These are phyloP conservation scores for Aplosporella prunicola DNA, from an alignment of 2,329 filamentous ascomycete genomes.

Conservation along the genomic window DNA sequence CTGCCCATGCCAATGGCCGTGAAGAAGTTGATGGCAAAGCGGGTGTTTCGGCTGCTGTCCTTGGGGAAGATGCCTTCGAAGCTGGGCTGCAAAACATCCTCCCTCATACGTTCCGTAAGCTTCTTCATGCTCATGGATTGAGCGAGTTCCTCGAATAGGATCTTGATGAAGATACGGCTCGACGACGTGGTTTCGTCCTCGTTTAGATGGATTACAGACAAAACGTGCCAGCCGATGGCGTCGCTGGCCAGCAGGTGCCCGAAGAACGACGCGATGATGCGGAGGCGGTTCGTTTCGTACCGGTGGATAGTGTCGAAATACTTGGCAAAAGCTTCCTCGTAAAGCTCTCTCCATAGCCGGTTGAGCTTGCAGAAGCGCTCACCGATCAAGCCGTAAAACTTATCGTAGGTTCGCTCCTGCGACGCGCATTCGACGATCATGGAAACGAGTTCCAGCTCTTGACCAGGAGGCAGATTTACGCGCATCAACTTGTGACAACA, in stretches of 20 bases:
- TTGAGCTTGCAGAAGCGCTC: constrained; percentile 96
- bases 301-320: constrained; percentile 98
- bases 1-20: constrained; percentile 94
- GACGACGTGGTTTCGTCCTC: constrained; percentile 96
- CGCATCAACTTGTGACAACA: constrained; percentile 90
- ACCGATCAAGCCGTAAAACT: constrained; percentile 90
- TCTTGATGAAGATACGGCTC: constrained; percentile 97
- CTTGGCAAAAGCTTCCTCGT: constrained; percentile 79
- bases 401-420: constrained; percentile 93
- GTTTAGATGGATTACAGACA: constrained; percentile 78
- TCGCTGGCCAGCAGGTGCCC: constrained; percentile 82
- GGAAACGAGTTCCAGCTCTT: constrained; percentile 82
- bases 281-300: constrained; percentile 88
- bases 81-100: constrained; percentile 67
- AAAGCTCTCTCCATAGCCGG: constrained; percentile 85
- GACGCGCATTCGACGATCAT: constrained; percentile 98
- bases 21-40: constrained; percentile 99
- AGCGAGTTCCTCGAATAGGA: constrained; percentile 83
- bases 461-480: constrained; percentile 74
- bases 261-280: constrained; percentile 93
- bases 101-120: constrained; percentile 64
- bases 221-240: constrained; percentile 83
- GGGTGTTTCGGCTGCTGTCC: constrained; percentile 80
- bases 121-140: constrained; percentile 79
- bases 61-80: constrained; percentile 82